Percentiles rank a stretch among this genome's conserved stretches.
Evolutionary conservation across 177 flowering plant species (phyloP).

Genomic region (Vitis hybrid): DNA sequence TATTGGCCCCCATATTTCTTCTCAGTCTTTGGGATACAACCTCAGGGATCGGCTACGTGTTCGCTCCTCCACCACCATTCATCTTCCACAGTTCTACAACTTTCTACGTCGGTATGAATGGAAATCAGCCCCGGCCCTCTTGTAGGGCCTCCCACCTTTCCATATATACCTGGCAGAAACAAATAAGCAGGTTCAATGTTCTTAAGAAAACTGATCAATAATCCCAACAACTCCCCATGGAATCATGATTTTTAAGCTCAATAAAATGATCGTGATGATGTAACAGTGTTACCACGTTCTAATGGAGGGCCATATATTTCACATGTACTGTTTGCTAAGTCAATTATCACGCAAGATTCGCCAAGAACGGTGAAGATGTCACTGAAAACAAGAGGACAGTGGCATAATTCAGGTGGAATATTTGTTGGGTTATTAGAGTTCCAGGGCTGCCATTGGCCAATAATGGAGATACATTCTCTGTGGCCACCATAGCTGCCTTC

Average conservation of each 20-base stretch:
- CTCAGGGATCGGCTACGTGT: no score
- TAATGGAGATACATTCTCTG: constrained; percentile 1
- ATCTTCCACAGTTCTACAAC: no score
- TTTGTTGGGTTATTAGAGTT: not conserved
- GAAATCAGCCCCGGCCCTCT: no score
- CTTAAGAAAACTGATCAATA: no score
- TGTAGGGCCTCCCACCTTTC: no score
- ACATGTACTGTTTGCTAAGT: not conserved
- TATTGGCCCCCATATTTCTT: no score
- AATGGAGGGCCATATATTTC: not conserved
- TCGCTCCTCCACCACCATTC: no score
- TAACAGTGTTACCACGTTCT: not conserved
- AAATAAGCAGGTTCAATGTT: no score
- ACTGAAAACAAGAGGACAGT: not conserved
- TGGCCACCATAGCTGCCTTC: constrained; percentile 1
- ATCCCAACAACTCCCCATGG: no score
- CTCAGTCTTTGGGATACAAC: no score
- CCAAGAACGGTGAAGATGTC: not conserved
- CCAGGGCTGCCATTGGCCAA: constrained; percentile 5
- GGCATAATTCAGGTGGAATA: not conserved
- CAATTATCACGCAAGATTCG: constrained; percentile 2
- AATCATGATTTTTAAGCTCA: not conserved
- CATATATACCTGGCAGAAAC: no score
- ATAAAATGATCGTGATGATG: not conserved
- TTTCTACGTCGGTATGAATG: no score